Evolutionary conservation across 179 eudicot species (phyloP), one percentile per base, ranked within the genome.

Genomic region (Pouteria campechiana): DNA sequence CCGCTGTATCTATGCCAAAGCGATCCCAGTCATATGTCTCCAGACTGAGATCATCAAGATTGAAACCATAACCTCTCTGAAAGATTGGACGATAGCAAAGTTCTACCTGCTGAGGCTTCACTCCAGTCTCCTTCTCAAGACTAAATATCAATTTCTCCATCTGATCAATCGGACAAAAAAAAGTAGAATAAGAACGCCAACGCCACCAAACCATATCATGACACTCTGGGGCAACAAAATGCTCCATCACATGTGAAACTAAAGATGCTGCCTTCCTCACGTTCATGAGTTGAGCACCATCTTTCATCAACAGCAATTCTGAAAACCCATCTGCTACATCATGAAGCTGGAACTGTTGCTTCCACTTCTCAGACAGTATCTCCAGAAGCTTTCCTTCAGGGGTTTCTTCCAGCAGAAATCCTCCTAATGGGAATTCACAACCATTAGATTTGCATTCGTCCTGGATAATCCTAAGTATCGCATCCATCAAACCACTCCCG

Each of bases 71-170:
- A 37, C 95, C 97, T 53, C 95, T 89, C 58, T 89, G 97, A 44
- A 89, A 78, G 38, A 89, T 76, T 0, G 97, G 97, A 52, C 93
- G 97, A 44, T 89, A 89, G 45, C 95, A 85, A 18, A 89, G 81
- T 53, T 89, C 97, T 3, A 89, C 89, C 46, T 81, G 76, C 16
- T 78, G 81, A 6, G 95, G 78, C 65, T 71, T 85, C 48, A 89
- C 54, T 54, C 85, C 81, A 27, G 74, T 84, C 48, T 78, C 47
- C 45, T 48, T 76, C 3, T 55, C 32, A 11, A 90, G 97, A 31
- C 81, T 86, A 18, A 69, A 45, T 27, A 85, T 57, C 1, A 64
- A 70, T 51, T 85, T 85, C 63, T 89, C 95, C 0, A 95, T 68
- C 3, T 81, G 93, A 42, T 89, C 87, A 95, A 79, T 85, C 45